phyloP scores from a whole-genome alignment of 371 early-diverging fungal genomes.

The Actinomortierella wolfii region DNA sequence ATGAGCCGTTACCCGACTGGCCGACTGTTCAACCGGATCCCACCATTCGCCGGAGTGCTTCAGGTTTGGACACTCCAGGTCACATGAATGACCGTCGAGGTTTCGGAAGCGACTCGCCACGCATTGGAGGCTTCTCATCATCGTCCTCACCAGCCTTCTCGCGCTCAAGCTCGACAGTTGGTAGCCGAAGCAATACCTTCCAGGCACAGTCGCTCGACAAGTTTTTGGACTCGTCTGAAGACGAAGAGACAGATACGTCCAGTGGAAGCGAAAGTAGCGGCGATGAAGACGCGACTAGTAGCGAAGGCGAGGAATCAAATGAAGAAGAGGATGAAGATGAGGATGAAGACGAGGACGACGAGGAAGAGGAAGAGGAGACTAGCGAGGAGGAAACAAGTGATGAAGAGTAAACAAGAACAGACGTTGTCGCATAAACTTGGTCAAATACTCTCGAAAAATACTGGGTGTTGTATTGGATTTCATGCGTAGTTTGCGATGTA shows the following conservation, averaged over 20 bases:
- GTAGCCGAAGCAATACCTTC: slow-evolving; percentile 26
- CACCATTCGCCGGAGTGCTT: slow-evolving; percentile 60
- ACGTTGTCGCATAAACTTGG: no score
- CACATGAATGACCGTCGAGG: slow-evolving; percentile 52
- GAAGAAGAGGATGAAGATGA: slow-evolving; percentile 11
- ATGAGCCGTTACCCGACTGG: slow-evolving; percentile 85
- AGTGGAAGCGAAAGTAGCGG: slow-evolving; percentile 24
- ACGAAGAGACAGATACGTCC: slow-evolving; percentile 11
- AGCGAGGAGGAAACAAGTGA: neutral
- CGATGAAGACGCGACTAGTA: slow-evolving; percentile 8
- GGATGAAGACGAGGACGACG: slow-evolving; percentile 21
- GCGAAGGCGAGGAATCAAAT: slow-evolving; percentile 4
- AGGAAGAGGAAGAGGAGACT: slow-evolving; percentile 25
- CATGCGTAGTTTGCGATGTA: no score
- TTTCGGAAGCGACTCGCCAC: slow-evolving; percentile 59
- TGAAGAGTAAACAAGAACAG: neutral
- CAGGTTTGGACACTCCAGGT: slow-evolving; percentile 53
- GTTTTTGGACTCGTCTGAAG: slow-evolving; percentile 36
- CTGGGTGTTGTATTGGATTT: neutral
- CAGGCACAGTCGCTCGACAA: slow-evolving; percentile 31
- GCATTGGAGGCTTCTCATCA: slow-evolving; percentile 11
- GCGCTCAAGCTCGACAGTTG: slow-evolving; percentile 11
- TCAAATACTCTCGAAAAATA: no score
- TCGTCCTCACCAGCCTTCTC: slow-evolving; percentile 1
- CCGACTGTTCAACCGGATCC: slow-evolving; percentile 73